Conservation (phyloP, 306 rosid genomes). For the Rosa persica region DNA sequence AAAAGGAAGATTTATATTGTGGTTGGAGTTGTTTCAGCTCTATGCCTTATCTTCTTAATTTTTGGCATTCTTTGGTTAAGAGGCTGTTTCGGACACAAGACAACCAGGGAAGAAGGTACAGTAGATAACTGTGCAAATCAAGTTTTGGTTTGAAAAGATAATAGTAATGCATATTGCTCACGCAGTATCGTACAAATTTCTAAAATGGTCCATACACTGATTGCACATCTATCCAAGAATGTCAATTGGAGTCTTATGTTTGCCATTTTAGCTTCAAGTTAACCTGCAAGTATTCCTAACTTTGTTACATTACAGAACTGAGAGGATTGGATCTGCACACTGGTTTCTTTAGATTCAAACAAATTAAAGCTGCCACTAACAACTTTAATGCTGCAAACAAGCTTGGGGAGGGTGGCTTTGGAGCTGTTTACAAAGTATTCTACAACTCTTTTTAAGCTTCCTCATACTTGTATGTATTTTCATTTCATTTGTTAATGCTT, state of each 20-base stretch:
- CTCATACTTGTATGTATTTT: not conserved
- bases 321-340: constrained; percentile 33
- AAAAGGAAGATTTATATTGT: constrained; percentile 5
- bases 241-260: not conserved
- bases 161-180: not conserved
- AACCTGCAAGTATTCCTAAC: not conserved
- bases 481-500: not conserved
- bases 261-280: not conserved
- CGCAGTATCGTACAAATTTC: not conserved
- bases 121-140: not conserved
- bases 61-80: constrained; percentile 31
- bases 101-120: constrained; percentile 29
- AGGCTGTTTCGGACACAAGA: constrained; percentile 14
- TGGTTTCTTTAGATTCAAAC: constrained; percentile 42
- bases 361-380: constrained; percentile 30
- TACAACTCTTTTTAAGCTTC: not conserved
- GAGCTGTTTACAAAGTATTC: constrained; percentile 21
- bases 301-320: not conserved
- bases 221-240: not conserved
- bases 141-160: constrained; percentile 18
- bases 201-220: not conserved
- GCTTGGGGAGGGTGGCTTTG: constrained; percentile 25
- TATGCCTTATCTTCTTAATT: not conserved
- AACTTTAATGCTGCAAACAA: constrained; percentile 12
- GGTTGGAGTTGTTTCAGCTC: constrained; percentile 19